phyloP scores from a whole-genome alignment of 2,329 filamentous ascomycete species.

The Macrophomina phaseolina region DNA sequence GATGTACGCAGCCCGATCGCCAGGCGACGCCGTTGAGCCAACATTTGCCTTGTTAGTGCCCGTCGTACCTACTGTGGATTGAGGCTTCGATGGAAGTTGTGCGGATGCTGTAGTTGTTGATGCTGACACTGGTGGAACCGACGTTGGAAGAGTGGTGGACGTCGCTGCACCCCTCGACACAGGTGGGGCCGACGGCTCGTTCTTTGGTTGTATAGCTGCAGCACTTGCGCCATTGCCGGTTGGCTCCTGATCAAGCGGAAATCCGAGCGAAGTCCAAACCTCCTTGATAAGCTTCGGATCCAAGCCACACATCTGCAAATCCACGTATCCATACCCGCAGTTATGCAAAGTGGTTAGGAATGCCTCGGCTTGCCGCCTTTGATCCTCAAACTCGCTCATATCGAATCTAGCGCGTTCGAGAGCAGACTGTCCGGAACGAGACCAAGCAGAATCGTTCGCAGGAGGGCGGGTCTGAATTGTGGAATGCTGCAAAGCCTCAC shows the following conservation, averaged over 20 bases:
- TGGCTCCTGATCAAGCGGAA: neutral
- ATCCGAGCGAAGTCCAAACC: slow-evolving; percentile 22
- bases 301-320: slow-evolving; percentile 76
- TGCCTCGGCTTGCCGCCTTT: slow-evolving; percentile 38
- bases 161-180: neutral
- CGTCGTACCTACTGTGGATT: slow-evolving; percentile 17
- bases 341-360: slow-evolving; percentile 59
- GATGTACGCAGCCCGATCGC: slow-evolving; percentile 77
- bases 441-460: neutral
- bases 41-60: slow-evolving; percentile 7
- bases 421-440: neutral
- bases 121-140: slow-evolving; percentile 27
- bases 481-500: neutral
- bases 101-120: neutral
- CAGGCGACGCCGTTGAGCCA: slow-evolving; percentile 37
- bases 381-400: neutral
- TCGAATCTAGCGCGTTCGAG: neutral
- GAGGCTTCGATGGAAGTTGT: slow-evolving; percentile 11
- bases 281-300: slow-evolving; percentile 53
- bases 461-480: neutral
- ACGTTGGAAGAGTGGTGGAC: slow-evolving; percentile 38
- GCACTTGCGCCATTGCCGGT: neutral
- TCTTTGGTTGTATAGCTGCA: neutral
- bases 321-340: slow-evolving; percentile 66
- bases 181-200: neutral